Percentiles rank a stretch among this genome's conserved stretches.
These are phyloP conservation scores for Fusarium sp. DNA, from an alignment of 2,329 filamentous ascomycete genomes.

Conservation along the genomic window DNA sequence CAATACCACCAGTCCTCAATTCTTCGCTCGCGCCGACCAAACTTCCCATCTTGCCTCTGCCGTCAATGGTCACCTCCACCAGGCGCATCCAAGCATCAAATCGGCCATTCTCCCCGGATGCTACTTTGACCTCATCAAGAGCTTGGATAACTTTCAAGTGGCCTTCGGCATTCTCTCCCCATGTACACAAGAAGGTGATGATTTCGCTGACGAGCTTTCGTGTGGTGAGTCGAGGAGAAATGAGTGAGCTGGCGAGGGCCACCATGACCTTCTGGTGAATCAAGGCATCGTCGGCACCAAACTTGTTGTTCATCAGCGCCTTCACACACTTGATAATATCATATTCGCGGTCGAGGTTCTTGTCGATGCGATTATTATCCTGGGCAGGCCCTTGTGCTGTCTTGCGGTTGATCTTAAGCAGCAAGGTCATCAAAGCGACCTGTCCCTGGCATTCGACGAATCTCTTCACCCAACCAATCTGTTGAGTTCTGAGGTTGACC, in stretches of 20 bases:
- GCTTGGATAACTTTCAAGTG: slow-evolving; percentile 95
- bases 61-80: slow-evolving; percentile 96
- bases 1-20: slow-evolving; percentile 93
- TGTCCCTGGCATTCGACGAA: slow-evolving; percentile 98
- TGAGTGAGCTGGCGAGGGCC: slow-evolving; percentile 85
- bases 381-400: slow-evolving; percentile 79
- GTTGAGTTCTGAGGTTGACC: slow-evolving; percentile 94
- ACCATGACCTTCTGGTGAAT: slow-evolving; percentile 90
- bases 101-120: slow-evolving; percentile 90
- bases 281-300: slow-evolving; percentile 95
- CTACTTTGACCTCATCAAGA: slow-evolving; percentile 88
- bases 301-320: slow-evolving; percentile 99
- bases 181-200: slow-evolving; percentile 94
- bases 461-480: slow-evolving; percentile 95
- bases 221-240: slow-evolving; percentile 89
- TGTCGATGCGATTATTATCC: slow-evolving; percentile 71
- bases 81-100: slow-evolving; percentile 99
- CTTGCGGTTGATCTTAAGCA: slow-evolving; percentile 92
- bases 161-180: slow-evolving; percentile 84
- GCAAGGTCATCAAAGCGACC: slow-evolving; percentile 92
- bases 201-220: slow-evolving; percentile 96
- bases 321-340: slow-evolving; percentile 98
- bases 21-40: slow-evolving; percentile 97
- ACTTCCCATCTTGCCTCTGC: slow-evolving; percentile 98
- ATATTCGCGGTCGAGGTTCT: slow-evolving; percentile 90